Evolutionary conservation across 768 basidiomycete genomes (phyloP).

Genomic region (Roridomyces roridus): DNA sequence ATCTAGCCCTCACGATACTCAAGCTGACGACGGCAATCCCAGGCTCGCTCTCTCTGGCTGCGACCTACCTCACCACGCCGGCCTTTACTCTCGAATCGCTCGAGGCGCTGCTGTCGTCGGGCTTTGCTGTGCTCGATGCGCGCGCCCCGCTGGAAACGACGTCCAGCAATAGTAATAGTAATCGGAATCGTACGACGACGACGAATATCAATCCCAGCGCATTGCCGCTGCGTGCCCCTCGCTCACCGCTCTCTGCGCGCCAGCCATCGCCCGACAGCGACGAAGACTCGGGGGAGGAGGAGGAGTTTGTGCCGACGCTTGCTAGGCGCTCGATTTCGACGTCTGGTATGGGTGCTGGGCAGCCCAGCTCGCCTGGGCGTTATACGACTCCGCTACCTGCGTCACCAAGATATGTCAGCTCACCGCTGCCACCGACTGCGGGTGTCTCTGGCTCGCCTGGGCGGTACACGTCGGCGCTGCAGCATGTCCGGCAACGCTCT

Average conservation of each 20-base stretch:
- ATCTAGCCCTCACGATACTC: no score
- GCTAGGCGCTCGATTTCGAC: slow-evolving; percentile 57
- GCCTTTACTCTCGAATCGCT: slow-evolving; percentile 78
- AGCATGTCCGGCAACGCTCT: slow-evolving; percentile 4
- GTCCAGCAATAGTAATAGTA: neutral
- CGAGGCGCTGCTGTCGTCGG: slow-evolving; percentile 76
- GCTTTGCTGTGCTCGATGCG: slow-evolving; percentile 73
- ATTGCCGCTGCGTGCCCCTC: neutral
- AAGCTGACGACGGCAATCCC: slow-evolving; percentile 14
- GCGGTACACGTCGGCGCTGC: slow-evolving; percentile 5
- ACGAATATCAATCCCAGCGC: no score
- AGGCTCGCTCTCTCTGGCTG: slow-evolving; percentile 66
- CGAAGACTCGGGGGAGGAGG: slow-evolving; percentile 13
- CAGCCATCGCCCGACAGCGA: neutral
- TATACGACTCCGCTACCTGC: neutral
- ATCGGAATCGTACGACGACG: neutral
- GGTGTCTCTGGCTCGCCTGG: slow-evolving; percentile 8
- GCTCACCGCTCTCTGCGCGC: neutral
- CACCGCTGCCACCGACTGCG: neutral
- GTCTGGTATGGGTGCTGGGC: slow-evolving; percentile 23
- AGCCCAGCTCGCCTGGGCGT: slow-evolving; percentile 16
- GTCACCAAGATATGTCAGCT: slow-evolving; percentile 12
- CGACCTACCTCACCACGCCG: slow-evolving; percentile 70
- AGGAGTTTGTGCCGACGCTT: slow-evolving; percentile 74
- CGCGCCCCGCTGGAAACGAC: neutral